Evolutionary conservation across 129 eudicot species (phyloP).

Genomic region (Logfia minima): DNA sequence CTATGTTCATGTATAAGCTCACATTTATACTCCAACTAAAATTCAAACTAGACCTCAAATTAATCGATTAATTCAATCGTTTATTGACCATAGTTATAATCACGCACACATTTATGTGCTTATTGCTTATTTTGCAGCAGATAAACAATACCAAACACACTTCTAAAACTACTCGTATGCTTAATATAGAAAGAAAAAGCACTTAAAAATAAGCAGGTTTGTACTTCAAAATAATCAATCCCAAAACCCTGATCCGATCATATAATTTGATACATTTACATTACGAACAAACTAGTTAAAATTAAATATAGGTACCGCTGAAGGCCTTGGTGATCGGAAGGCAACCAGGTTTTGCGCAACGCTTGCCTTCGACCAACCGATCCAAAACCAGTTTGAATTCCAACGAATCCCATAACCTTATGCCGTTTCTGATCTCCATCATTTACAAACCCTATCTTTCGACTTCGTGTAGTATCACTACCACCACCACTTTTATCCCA

Average conservation of each 20-base stretch:
- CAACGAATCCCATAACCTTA: constrained; percentile 91
- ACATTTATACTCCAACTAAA: background rate
- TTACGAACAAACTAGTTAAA: background rate
- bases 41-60: background rate
- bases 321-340: constrained; percentile 81
- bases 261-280: background rate
- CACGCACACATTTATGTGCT: background rate
- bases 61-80: background rate
- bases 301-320: constrained; percentile 40
- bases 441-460: background rate
- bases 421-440: constrained; percentile 55
- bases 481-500: constrained; percentile 51
- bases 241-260: constrained; percentile 23
- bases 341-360: constrained; percentile 86
- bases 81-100: background rate
- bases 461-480: background rate
- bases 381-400: constrained; percentile 86
- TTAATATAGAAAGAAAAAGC: too few species aligned
- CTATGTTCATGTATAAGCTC: background rate
- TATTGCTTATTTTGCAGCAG: background rate
- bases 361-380: constrained; percentile 69
- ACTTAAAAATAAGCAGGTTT: too few species aligned
- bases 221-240: too few species aligned
- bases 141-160: too few species aligned
- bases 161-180: too few species aligned